Evolutionary conservation across 1,284 basidiomycete species (phyloP), one percentile per base, ranked within the genome.

Genomic region (Takashimella tepidaria): DNA sequence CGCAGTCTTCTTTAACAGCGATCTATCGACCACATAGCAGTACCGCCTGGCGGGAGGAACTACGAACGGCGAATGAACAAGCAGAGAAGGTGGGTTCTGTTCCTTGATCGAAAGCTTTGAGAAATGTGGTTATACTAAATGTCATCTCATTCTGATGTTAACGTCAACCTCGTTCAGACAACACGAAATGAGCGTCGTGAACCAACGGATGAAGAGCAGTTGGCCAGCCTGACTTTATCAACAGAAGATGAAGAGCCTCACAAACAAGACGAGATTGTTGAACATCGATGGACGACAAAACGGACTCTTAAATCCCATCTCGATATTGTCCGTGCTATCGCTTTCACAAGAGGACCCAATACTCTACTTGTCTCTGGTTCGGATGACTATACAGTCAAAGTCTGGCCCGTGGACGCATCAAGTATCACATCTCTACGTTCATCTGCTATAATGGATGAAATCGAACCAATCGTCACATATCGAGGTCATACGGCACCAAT

Each of bases 301-400:
- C 81, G 86, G 71, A 90, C 87, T 49, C 76, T 95, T 63, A 83
- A 89, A 80, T 63, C 91, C 74, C 95, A 98, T 73, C 80, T 98
- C 59, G 95, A 98, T 74, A 85, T 90, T 23, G 92, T 97, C 31
- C 85, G 92, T 47, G 86, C 90, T 10, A 79, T 97, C 22, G 85
- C 88, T 0, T 95, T 96, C 79, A 67, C 62, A 0, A 88, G 92
- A 69, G 87, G 87, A 0, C 85, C 79, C 26, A 88, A 91, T 61
- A 76, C 91, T 47, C 84, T 86, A 57, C 78, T 98, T 43, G 91
- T 89, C 10, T 92, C 89, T 42, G 95, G 88, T 40, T 89, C 91
- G 41, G 93, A 97, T 73, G 96, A 98, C 72, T 89, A 84, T 72
- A 95, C 92, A 12, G 86, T 98, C 62, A 98, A 98, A 76, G 84